A percentile compares a stretch with the other conserved stretches of the same genome.
These are phyloP conservation scores for Metschnikowia bowlesiae DNA, from an alignment of 805 yeast genomes.

Conservation along the genomic window DNA sequence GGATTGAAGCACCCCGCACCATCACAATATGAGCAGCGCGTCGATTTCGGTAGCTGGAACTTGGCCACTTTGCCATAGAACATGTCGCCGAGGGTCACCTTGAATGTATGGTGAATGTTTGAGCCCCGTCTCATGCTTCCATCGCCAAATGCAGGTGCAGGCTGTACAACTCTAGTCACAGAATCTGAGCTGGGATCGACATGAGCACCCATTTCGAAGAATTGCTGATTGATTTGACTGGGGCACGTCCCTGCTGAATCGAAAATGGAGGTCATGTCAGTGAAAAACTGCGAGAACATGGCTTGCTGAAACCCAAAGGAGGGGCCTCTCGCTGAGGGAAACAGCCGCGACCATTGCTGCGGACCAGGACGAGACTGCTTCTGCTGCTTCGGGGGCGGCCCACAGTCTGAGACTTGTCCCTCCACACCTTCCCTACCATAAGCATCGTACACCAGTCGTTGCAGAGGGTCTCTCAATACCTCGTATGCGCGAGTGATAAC, in stretches of 20 bases:
- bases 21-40: slow-evolving; percentile 46
- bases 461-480: slow-evolving; percentile 44
- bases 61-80: slow-evolving; percentile 55
- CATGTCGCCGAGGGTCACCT: slow-evolving; percentile 51
- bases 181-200: background rate
- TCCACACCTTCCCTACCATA: slow-evolving; percentile 46
- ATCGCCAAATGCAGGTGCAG: slow-evolving; percentile 7
- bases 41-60: slow-evolving; percentile 48
- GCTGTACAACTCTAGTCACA: slow-evolving; percentile 5
- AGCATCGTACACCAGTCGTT: slow-evolving; percentile 48
- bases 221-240: background rate
- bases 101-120: slow-evolving; percentile 53
- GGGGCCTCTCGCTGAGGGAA: background rate
- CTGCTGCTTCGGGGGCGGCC: slow-evolving; percentile 2
- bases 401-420: slow-evolving; percentile 17
- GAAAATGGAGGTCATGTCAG: slow-evolving; percentile 29
- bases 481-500: slow-evolving; percentile 66
- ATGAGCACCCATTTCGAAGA: slow-evolving; percentile 5
- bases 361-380: background rate
- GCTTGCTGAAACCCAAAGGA: slow-evolving; percentile 13
- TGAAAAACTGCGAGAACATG: slow-evolving; percentile 35
- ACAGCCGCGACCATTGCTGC: background rate
- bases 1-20: slow-evolving; percentile 49
- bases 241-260: slow-evolving; percentile 4
- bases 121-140: slow-evolving; percentile 8